phyloP scores from a whole-genome alignment of 371 early-diverging fungal genomes.

The Apophysomyces variabilis region DNA sequence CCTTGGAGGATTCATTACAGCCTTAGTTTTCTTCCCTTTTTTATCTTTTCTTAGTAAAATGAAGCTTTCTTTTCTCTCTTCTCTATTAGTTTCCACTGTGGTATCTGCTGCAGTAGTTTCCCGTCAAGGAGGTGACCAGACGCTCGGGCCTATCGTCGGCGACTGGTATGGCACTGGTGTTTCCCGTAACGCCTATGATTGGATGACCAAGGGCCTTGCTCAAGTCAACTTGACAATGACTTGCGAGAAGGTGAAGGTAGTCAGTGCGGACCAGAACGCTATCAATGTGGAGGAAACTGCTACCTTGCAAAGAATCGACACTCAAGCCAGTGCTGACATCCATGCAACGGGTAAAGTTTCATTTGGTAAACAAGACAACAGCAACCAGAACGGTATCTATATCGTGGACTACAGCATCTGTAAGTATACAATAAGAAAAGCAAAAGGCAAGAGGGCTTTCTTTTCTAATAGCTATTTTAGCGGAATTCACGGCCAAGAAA shows the following conservation, averaged over 20 bases:
- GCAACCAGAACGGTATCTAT: too few relatives aligned
- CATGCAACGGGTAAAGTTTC: not conserved
- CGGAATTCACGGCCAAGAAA: not conserved
- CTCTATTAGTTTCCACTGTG: not conserved
- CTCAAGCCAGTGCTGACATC: not conserved
- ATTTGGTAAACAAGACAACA: too few relatives aligned
- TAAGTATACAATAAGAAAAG: not conserved
- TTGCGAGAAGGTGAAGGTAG: not conserved
- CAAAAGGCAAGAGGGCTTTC: not conserved
- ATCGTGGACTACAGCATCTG: not conserved
- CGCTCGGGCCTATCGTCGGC: not conserved
- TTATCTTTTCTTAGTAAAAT: too few relatives aligned
- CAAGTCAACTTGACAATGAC: not conserved
- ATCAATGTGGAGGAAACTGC: not conserved
- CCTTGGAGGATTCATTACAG: too few relatives aligned
- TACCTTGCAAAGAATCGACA: not conserved
- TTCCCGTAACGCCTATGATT: not conserved
- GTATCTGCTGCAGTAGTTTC: slow-evolving; percentile 1
- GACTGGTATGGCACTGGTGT: not conserved
- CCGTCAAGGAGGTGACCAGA: not conserved
- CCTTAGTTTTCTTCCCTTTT: too few relatives aligned
- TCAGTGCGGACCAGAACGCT: not conserved
- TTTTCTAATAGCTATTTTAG: not conserved
- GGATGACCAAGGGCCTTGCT: not conserved
- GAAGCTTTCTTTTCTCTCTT: too few relatives aligned